Conservation (phyloP, 371 early-diverging fungal species). For the Nosema muscidifuracis region DNA sequence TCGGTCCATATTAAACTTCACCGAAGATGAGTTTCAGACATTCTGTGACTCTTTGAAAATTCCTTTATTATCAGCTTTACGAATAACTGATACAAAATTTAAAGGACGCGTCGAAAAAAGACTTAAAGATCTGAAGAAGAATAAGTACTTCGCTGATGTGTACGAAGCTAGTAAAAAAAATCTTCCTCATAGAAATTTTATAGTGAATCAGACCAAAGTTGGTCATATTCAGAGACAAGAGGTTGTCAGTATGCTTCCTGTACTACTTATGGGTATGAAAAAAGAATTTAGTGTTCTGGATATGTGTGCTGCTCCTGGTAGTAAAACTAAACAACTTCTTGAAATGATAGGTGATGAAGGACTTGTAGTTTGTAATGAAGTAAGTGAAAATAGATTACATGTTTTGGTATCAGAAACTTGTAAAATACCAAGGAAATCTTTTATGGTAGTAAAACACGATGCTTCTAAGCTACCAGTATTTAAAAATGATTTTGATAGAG, state of each 20-base stretch:
- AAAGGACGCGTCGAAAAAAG: constrained; percentile 25
- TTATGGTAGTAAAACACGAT: constrained; percentile 89
- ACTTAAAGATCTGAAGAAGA: constrained; percentile 37
- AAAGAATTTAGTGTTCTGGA: constrained; percentile 72
- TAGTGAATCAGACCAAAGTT: constrained; percentile 57
- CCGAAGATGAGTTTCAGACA: constrained; percentile 29
- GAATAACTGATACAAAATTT: constrained; percentile 41
- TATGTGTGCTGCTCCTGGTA: constrained; percentile 69
- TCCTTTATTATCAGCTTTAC: constrained; percentile 54
- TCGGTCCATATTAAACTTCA: constrained; percentile 23
- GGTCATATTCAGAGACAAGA: constrained; percentile 93
- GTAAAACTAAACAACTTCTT: constrained; percentile 70
- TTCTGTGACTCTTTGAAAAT: constrained; percentile 29
- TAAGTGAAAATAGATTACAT: constrained; percentile 75
- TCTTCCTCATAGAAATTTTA: constrained; percentile 41
- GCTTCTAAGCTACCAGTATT: constrained; percentile 77
- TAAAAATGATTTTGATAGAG: constrained; percentile 65
- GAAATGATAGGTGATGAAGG: constrained; percentile 68
- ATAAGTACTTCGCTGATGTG: constrained; percentile 23
- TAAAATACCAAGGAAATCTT: constrained; percentile 75
- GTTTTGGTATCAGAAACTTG: constrained; percentile 88
- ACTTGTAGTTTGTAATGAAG: constrained; percentile 90
- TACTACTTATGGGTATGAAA: constrained; percentile 79
- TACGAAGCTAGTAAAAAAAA: constrained; percentile 6
- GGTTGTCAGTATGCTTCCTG: constrained; percentile 94